phyloP scores from a whole-genome alignment of 495 filamentous ascomycete species.

The Aspergillus incahuasiensis region DNA sequence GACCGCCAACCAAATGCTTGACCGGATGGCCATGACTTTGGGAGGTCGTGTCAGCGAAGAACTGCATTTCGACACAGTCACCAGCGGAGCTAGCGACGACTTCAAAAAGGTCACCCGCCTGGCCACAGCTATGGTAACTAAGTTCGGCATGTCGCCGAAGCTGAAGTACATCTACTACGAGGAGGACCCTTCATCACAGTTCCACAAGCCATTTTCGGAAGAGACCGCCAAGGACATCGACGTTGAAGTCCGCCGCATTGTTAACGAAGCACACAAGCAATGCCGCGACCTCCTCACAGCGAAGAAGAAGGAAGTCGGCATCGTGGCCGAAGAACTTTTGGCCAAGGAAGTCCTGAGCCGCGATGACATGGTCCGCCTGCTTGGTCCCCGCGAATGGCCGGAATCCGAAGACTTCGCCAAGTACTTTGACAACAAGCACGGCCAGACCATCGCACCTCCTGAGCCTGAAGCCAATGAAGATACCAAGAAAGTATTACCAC shows the following conservation, averaged over 20 bases:
- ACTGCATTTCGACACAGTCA: constrained; percentile 92
- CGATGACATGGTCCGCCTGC: constrained; percentile 84
- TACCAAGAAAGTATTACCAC: constrained; percentile 40
- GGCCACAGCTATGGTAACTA: constrained; percentile 95
- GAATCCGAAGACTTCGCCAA: constrained; percentile 87
- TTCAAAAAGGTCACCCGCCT: constrained; percentile 97
- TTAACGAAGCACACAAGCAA: constrained; percentile 86
- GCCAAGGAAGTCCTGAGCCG: constrained; percentile 84
- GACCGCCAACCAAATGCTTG: constrained; percentile 94
- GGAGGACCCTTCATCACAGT: constrained; percentile 66
- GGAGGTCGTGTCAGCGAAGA: constrained; percentile 93
- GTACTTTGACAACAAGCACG: constrained; percentile 66
- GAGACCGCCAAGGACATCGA: constrained; percentile 89
- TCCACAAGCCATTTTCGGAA: constrained; percentile 95
- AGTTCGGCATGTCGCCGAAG: constrained; percentile 95
- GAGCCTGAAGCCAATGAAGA: constrained; percentile 43
- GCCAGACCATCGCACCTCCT: constrained; percentile 52
- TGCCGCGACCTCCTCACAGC: constrained; percentile 76
- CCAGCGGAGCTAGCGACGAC: constrained; percentile 88
- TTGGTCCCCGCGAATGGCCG: constrained; percentile 76
- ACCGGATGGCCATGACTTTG: constrained; percentile 99
- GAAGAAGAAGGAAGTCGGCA: constrained; percentile 81
- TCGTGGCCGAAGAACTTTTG: constrained; percentile 90
- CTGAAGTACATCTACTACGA: constrained; percentile 89
- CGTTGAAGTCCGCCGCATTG: constrained; percentile 78